phyloP scores from a whole-genome alignment of 805 yeast genomes.

The Wickerhamiella spandovensis region DNA sequence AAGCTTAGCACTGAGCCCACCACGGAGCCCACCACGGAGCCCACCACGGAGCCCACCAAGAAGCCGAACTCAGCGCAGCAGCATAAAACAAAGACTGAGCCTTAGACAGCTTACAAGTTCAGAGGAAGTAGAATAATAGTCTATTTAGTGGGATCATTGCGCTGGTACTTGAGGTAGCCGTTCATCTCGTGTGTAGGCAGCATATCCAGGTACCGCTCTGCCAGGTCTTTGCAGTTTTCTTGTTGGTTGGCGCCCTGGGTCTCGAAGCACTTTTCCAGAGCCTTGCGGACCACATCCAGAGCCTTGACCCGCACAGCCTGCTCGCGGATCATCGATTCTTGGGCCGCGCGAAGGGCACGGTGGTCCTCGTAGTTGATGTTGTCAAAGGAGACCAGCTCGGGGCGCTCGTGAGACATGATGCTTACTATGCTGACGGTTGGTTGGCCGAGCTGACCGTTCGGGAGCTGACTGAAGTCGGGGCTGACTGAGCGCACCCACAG shows the following conservation, averaged over 20 bases:
- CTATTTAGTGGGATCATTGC: conserved; percentile 72
- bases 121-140: too few relatives aligned
- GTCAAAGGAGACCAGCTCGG: conserved; percentile 70
- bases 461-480: too few relatives aligned
- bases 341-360: conserved; percentile 53
- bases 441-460: neutral
- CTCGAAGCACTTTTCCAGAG: conserved; percentile 57
- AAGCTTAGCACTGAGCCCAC: too few relatives aligned
- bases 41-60: too few relatives aligned
- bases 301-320: conserved; percentile 64
- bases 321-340: conserved; percentile 63
- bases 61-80: too few relatives aligned
- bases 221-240: conserved; percentile 70
- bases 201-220: conserved; percentile 56
- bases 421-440: neutral
- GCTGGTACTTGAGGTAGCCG: conserved; percentile 76
- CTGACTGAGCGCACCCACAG: too few relatives aligned
- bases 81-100: too few relatives aligned
- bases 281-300: conserved; percentile 54
- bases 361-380: conserved; percentile 63
- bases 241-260: conserved; percentile 51
- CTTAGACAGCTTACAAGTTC: too few relatives aligned
- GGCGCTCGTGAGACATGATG: conserved; percentile 25
- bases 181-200: conserved; percentile 52
- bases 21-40: too few relatives aligned